A percentile compares a stretch with the other conserved stretches of the same genome.
phyloP scores from a whole-genome alignment of 2,329 filamentous ascomycete species.

The Cryphonectria carpinicola region DNA sequence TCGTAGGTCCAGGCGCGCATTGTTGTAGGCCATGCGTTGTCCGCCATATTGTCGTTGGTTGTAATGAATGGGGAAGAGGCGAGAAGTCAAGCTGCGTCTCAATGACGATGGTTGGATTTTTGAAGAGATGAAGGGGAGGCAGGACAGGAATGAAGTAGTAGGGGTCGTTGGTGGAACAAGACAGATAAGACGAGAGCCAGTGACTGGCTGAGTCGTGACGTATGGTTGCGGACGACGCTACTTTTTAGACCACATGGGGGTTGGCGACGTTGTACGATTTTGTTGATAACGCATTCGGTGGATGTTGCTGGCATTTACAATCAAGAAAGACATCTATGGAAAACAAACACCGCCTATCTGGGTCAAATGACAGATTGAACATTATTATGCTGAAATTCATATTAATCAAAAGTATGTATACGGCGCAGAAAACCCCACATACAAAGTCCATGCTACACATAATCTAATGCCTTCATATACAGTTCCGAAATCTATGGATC shows the following conservation, averaged over 20 bases:
- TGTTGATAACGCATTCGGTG: no score
- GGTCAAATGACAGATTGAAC: not conserved
- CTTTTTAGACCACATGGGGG: not conserved
- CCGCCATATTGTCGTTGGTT: not conserved
- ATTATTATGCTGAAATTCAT: not conserved
- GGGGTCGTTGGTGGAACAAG: not conserved
- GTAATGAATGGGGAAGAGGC: not conserved
- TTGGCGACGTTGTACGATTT: no score
- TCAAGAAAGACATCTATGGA: no score
- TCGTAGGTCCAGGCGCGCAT: constrained; percentile 65
- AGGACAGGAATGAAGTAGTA: not conserved
- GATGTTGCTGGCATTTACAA: no score
- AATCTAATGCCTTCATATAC: not conserved
- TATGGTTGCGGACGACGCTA: not conserved
- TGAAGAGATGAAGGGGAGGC: not conserved
- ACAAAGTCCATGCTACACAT: constrained; percentile 1
- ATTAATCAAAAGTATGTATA: not conserved
- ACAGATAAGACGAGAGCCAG: not conserved
- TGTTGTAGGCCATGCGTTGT: constrained; percentile 29
- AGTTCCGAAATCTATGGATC: no score
- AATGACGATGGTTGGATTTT: not conserved
- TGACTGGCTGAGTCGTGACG: not conserved
- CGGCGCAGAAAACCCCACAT: not conserved
- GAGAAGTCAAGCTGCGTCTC: not conserved
- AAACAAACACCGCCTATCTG: no score